Evolutionary conservation across 139 green algal genomes (phyloP).

Genomic region (Desmodesmus armatus): DNA sequence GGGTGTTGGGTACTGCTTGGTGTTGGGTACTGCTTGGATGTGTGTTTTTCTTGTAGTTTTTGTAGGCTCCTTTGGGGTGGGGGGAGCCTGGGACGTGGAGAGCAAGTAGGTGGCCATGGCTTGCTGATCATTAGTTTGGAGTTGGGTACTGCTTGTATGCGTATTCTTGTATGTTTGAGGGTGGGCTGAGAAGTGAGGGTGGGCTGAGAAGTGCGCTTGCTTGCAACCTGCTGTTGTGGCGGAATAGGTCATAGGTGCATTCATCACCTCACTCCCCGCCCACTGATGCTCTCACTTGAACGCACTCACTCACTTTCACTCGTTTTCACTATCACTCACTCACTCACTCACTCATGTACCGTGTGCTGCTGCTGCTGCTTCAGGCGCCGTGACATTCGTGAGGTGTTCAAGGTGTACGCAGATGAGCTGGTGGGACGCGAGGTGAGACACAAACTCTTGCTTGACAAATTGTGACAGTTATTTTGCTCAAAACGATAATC

Average conservation of each 20-base stretch:
- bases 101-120: slow-evolving; percentile 24
- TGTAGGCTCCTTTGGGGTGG: too few relatives aligned
- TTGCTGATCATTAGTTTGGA: background rate
- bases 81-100: slow-evolving; percentile 67
- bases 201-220: slow-evolving; percentile 56
- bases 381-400: slow-evolving; percentile 2
- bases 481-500: background rate
- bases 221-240: too few relatives aligned
- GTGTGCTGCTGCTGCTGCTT: too few relatives aligned
- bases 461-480: background rate
- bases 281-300: too few relatives aligned
- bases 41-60: too few relatives aligned
- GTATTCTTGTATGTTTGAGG: too few relatives aligned
- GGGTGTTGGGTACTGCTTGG: background rate
- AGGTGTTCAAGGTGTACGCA: slow-evolving; percentile 23
- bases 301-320: too few relatives aligned
- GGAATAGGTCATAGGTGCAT: too few relatives aligned
- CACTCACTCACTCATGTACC: too few relatives aligned
- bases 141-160: background rate
- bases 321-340: too few relatives aligned
- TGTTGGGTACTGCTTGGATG: background rate
- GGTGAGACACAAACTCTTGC: slow-evolving; percentile 12
- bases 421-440: slow-evolving; percentile 32
- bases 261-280: too few relatives aligned
- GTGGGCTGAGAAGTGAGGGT: too few relatives aligned